Evolutionary conservation across 208 protist genomes (phyloP).

Genomic region (Tritrichomonas musculus): DNA sequence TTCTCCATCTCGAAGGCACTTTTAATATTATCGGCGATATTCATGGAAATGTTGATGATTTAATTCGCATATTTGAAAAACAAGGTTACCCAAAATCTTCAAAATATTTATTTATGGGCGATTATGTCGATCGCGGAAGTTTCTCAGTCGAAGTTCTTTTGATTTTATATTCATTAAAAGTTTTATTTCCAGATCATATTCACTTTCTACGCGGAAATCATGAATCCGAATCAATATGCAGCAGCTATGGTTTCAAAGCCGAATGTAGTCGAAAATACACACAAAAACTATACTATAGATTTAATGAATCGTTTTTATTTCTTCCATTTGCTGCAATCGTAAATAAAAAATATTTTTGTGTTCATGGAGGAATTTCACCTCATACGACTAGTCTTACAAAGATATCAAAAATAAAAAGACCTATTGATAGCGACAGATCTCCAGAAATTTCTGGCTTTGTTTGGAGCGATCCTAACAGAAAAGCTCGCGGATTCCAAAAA

Average conservation of each 20-base stretch:
- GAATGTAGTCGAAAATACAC: background rate
- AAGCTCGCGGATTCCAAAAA: conserved; percentile 40
- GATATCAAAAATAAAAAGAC: background rate
- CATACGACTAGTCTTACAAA: background rate
- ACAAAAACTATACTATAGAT: background rate
- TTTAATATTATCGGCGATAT: too few species aligned
- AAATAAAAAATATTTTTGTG: background rate
- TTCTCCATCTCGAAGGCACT: too few species aligned
- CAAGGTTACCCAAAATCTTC: too few species aligned
- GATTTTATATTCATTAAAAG: too few species aligned
- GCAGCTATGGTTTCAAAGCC: background rate
- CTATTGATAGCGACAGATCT: background rate
- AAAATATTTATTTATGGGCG: too few species aligned
- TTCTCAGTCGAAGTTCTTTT: too few species aligned
- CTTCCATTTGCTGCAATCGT: background rate
- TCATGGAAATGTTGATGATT: too few species aligned
- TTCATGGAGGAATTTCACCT: conserved; percentile 34
- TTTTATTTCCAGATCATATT: too few species aligned
- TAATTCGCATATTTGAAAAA: too few species aligned
- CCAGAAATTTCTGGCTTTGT: conserved; percentile 32
- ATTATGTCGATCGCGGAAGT: too few species aligned
- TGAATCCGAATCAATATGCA: background rate
- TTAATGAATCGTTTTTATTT: background rate
- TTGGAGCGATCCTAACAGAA: conserved; percentile 41
- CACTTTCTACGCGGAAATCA: too few species aligned